These are phyloP conservation scores for Penicillium nucicola DNA, from an alignment of 495 filamentous ascomycete species.

Conservation along the genomic window DNA sequence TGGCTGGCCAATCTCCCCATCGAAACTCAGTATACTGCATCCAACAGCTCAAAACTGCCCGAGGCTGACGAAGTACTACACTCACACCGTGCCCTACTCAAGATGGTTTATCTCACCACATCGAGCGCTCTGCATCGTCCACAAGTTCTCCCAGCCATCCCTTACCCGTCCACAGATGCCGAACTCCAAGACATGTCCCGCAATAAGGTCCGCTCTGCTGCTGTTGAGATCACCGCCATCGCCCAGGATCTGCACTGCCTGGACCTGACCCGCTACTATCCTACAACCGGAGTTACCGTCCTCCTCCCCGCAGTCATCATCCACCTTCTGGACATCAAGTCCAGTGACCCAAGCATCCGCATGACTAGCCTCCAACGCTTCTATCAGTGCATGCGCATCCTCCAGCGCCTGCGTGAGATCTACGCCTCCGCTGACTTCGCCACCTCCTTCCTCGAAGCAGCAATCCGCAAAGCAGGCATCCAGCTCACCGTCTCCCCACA, in stretches of 20 bases:
- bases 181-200: slow-evolving; percentile 76
- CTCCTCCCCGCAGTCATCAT: slow-evolving; percentile 89
- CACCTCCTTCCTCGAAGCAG: slow-evolving; percentile 79
- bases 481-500: slow-evolving; percentile 42
- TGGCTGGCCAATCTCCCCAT: slow-evolving; percentile 70
- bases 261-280: slow-evolving; percentile 71
- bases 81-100: slow-evolving; percentile 72
- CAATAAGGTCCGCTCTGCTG: slow-evolving; percentile 72
- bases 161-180: slow-evolving; percentile 51
- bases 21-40: slow-evolving; percentile 60
- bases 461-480: slow-evolving; percentile 76
- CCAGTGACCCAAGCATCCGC: slow-evolving; percentile 62
- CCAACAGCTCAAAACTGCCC: slow-evolving; percentile 33
- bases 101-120: slow-evolving; percentile 87
- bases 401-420: slow-evolving; percentile 74
- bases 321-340: slow-evolving; percentile 85
- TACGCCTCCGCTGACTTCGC: slow-evolving; percentile 87
- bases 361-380: slow-evolving; percentile 71
- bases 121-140: slow-evolving; percentile 84
- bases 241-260: slow-evolving; percentile 66
- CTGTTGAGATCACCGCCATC: slow-evolving; percentile 75
- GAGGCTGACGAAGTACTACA: slow-evolving; percentile 59
- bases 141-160: slow-evolving; percentile 75
- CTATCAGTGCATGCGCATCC: slow-evolving; percentile 79
- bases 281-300: slow-evolving; percentile 85